Evolutionary conservation across 768 basidiomycete species (phyloP).

Genomic region (Suillus discolor): DNA sequence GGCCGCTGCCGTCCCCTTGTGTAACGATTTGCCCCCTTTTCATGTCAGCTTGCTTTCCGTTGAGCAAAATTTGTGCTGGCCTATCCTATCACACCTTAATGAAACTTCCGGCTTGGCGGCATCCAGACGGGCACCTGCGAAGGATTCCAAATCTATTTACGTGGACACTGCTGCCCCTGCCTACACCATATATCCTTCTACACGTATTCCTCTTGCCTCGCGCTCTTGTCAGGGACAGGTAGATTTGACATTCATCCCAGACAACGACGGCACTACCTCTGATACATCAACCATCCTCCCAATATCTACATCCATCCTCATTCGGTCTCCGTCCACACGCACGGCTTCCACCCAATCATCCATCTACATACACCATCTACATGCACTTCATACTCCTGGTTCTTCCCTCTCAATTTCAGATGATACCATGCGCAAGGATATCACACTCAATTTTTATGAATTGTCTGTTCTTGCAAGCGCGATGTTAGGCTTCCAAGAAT

Average conservation of each 20-base stretch:
- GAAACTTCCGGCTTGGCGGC: conserved; percentile 24
- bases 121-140: conserved; percentile 31
- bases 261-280: conserved; percentile 27
- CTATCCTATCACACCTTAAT: conserved; percentile 43
- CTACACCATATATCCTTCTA: conserved; percentile 49
- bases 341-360: conserved; percentile 47
- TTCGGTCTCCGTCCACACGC: conserved; percentile 52
- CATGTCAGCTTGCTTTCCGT: conserved; percentile 65
- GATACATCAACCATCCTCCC: conserved; percentile 52
- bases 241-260: conserved; percentile 35
- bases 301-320: conserved; percentile 56
- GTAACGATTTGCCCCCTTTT: conserved; percentile 48
- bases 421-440: conserved; percentile 47
- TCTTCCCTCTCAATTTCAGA: conserved; percentile 40
- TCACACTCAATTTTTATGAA: conserved; percentile 70
- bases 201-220: conserved; percentile 45
- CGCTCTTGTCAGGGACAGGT: conserved; percentile 31
- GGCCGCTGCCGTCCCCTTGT: conserved; percentile 39
- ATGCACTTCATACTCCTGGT: conserved; percentile 44
- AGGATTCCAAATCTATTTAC: conserved; percentile 35
- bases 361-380: conserved; percentile 63
- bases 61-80: conserved; percentile 62
- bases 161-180: conserved; percentile 44
- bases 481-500: conserved; percentile 42
- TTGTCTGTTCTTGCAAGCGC: conserved; percentile 60